Evolutionary conservation across 2,329 filamentous ascomycete genomes (phyloP).

Genomic region (Coleophoma cylindrospora): DNA sequence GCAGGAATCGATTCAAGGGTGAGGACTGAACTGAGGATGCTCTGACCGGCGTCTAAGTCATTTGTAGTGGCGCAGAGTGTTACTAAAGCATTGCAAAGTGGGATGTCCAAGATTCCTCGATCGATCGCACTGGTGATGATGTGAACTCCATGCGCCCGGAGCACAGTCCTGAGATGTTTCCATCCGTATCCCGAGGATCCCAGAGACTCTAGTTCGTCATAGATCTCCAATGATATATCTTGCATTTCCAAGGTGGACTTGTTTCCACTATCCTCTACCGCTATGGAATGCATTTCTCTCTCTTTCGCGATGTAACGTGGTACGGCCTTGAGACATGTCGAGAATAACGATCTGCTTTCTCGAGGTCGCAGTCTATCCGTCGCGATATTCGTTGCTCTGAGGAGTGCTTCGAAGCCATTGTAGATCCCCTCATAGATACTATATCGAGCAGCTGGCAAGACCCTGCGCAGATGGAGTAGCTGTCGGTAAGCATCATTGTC

Average conservation of each 20-base stretch:
- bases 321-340: conserved; percentile 43
- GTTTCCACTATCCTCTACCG: conserved; percentile 33
- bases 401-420: conserved; percentile 37
- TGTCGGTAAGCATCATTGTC: conserved; percentile 10
- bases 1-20: conserved; percentile 28
- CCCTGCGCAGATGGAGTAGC: conserved; percentile 24
- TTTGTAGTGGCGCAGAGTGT: conserved; percentile 33
- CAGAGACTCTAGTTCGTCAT: conserved; percentile 41
- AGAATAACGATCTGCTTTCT: conserved; percentile 37
- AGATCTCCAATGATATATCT: conserved; percentile 38
- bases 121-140: conserved; percentile 36
- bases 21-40: conserved; percentile 31
- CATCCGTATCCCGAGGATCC: conserved; percentile 36
- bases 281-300: conserved; percentile 34
- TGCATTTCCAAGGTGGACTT: conserved; percentile 24
- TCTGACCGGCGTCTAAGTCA: conserved; percentile 34
- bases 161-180: conserved; percentile 38
- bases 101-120: conserved; percentile 35
- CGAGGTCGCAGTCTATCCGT: conserved; percentile 9
- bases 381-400: conserved; percentile 32
- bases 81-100: conserved; percentile 35
- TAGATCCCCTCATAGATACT: conserved; percentile 40
- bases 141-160: conserved; percentile 40
- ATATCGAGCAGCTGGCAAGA: conserved; percentile 24
- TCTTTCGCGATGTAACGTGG: conserved; percentile 41